Evolutionary conservation across 2,329 filamentous ascomycete species (phyloP), one percentile per base, ranked within the genome.

Genomic region (Emericellopsis atlantica): DNA sequence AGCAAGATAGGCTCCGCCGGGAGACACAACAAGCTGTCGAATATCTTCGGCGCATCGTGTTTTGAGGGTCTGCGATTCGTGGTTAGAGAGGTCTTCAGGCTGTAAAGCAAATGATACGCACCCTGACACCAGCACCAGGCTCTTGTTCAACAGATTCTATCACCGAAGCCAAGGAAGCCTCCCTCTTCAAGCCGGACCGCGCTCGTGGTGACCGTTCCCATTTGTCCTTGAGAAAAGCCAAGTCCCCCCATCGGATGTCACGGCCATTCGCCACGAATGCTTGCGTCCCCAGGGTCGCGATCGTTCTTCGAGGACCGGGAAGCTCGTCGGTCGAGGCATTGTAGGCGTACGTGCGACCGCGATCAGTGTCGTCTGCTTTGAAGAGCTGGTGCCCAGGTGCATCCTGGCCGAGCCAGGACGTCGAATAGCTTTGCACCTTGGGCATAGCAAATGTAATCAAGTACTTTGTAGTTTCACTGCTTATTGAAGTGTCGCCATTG

Each of bases 221-320:
- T 39, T 54, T 57, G 45, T 79, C 84, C 65, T 93, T 94, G 53
- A 96, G 60, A 44, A 81, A 76, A 40, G 79, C 76, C 42, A 98
- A 64, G 60, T 95, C 86, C 9, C 84, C 81, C 88, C 92, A 98
- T 58, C 89, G 75, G 45, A 98, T 83, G 60, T 96, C 86, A 51
- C 83, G 89, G 38, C 89, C 89, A 33, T 84, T 80, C 16, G 88
- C 89, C 11, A 87, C 79, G 56, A 96, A 96, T 9, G 96, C 67
- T 54, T 98, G 89, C 1, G 84, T 87, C 14, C 84, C 88, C 44
- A 90, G 73, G 39, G 76, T 78, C 9, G 88, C 89, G 51, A 96
- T 81, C 1, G 79, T 88, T 47, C 76, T 62, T 43, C 70, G 66
- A 9, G 77, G 74, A 15, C 76, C 74, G 1, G 57, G 54, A 16